A percentile compares a stretch with the other conserved stretches of the same genome.
These are phyloP conservation scores for Sphaerulina populicola DNA, from an alignment of 2,329 filamentous ascomycete species.

Conservation along the genomic window DNA sequence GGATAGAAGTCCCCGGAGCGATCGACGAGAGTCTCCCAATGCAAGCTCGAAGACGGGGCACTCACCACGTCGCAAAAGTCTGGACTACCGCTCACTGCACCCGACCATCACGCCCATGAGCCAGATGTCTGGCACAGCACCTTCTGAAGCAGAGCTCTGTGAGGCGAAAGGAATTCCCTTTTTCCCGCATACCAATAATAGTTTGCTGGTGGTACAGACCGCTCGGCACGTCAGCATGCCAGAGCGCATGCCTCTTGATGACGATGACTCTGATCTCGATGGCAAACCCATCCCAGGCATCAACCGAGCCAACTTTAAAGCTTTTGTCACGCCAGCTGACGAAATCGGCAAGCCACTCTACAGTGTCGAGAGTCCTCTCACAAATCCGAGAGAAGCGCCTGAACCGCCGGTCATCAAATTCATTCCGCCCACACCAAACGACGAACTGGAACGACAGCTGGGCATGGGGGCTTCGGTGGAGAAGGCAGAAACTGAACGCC, in stretches of 20 bases:
- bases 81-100: slow-evolving; percentile 21
- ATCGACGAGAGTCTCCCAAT: slow-evolving; percentile 14
- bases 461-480: slow-evolving; percentile 1
- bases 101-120: slow-evolving; percentile 24
- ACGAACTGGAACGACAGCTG: slow-evolving; percentile 40
- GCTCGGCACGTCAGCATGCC: slow-evolving; percentile 5
- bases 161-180: slow-evolving; percentile 55
- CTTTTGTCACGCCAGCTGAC: slow-evolving; percentile 15
- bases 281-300: slow-evolving; percentile 2
- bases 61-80: slow-evolving; percentile 21
- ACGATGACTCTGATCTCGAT: slow-evolving; percentile 7
- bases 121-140: slow-evolving; percentile 24
- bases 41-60: slow-evolving; percentile 9
- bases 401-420: slow-evolving; percentile 49
- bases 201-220: slow-evolving; percentile 56
- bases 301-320: slow-evolving; percentile 14
- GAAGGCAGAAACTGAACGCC: neutral
- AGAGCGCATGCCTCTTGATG: slow-evolving; percentile 1
- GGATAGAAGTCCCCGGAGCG: slow-evolving; percentile 4
- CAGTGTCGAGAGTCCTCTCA: slow-evolving; percentile 49
- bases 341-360: slow-evolving; percentile 13
- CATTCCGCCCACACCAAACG: slow-evolving; percentile 47
- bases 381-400: slow-evolving; percentile 51
- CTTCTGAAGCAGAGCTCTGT: slow-evolving; percentile 44
- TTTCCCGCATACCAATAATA: slow-evolving; percentile 56